These are phyloP conservation scores for Suillus alpinus DNA, from an alignment of 768 basidiomycete genomes.

Conservation along the genomic window DNA sequence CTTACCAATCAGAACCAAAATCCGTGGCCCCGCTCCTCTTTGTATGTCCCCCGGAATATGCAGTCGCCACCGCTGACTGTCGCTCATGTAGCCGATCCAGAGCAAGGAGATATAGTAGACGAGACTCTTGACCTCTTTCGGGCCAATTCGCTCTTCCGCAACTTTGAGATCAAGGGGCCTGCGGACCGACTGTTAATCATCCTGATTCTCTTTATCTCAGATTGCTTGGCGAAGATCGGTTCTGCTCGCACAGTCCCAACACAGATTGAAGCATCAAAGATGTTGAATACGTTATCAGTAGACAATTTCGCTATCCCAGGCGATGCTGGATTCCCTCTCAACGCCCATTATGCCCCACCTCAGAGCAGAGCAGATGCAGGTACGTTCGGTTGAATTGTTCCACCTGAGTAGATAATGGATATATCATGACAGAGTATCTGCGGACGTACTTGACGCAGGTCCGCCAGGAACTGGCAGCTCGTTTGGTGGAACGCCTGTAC, in stretches of 20 bases:
- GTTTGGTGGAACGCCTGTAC: constrained; percentile 86
- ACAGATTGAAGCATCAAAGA: constrained; percentile 84
- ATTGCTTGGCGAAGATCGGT: constrained; percentile 91
- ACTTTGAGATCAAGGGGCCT: constrained; percentile 99
- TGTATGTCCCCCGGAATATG: constrained; percentile 40
- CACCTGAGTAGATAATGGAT: constrained; percentile 7
- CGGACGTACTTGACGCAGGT: constrained; percentile 90
- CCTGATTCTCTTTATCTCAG: constrained; percentile 95
- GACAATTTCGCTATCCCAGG: constrained; percentile 94
- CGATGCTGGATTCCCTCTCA: constrained; percentile 91
- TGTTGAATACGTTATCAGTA: constrained; percentile 87
- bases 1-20: constrained; percentile 86
- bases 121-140: constrained; percentile 96
- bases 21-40: constrained; percentile 88
- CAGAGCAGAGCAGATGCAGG: constrained; percentile 76
- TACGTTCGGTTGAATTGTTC: constrained; percentile 33
- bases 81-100: constrained; percentile 62
- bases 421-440: constrained; percentile 63
- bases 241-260: constrained; percentile 61
- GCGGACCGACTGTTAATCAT: constrained; percentile 95
- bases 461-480: constrained; percentile 85
- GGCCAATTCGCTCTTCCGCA: constrained; percentile 98
- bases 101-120: constrained; percentile 86
- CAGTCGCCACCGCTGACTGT: constrained; percentile 11
- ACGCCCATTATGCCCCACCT: constrained; percentile 86